phyloP scores from a whole-genome alignment of 768 basidiomycete species.

The Cystobasidium onofrii region DNA sequence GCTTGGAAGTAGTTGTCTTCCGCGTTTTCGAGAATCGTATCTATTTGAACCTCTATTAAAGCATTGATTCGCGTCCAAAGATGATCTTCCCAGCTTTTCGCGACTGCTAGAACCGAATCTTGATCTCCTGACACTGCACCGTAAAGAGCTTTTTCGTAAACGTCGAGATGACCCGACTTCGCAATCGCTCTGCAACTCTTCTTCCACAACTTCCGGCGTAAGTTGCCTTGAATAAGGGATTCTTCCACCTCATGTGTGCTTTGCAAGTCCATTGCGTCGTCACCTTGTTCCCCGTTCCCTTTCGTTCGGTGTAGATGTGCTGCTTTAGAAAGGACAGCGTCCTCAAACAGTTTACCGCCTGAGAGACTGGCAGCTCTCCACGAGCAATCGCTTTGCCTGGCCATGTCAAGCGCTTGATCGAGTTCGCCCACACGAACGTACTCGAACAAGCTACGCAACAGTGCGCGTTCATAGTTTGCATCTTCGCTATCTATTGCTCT shows the following conservation, averaged over 20 bases:
- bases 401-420: slow-evolving; percentile 73
- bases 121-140: slow-evolving; percentile 69
- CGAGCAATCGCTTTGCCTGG: slow-evolving; percentile 71
- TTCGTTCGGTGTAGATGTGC: slow-evolving; percentile 44
- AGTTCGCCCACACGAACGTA: slow-evolving; percentile 76
- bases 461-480: slow-evolving; percentile 62
- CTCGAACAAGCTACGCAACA: slow-evolving; percentile 68
- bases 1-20: slow-evolving; percentile 53
- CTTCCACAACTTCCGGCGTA: slow-evolving; percentile 75
- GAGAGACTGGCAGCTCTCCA: slow-evolving; percentile 87
- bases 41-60: slow-evolving; percentile 71
- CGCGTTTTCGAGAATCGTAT: slow-evolving; percentile 58
- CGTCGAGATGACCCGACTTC: slow-evolving; percentile 65
- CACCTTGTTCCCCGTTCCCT: slow-evolving; percentile 37
- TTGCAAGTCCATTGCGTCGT: slow-evolving; percentile 32
- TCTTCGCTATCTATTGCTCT: slow-evolving; percentile 41
- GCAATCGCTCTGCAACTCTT: slow-evolving; percentile 62
- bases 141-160: slow-evolving; percentile 74
- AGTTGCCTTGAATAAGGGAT: slow-evolving; percentile 60
- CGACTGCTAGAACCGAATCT: slow-evolving; percentile 60
- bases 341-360: slow-evolving; percentile 69
- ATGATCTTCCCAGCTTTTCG: slow-evolving; percentile 88
- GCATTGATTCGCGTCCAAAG: slow-evolving; percentile 82
- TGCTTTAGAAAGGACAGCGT: slow-evolving; percentile 53
- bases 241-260: slow-evolving; percentile 45